Conservation (phyloP, 148 eudicot species). For the Arbutus unedo region DNA sequence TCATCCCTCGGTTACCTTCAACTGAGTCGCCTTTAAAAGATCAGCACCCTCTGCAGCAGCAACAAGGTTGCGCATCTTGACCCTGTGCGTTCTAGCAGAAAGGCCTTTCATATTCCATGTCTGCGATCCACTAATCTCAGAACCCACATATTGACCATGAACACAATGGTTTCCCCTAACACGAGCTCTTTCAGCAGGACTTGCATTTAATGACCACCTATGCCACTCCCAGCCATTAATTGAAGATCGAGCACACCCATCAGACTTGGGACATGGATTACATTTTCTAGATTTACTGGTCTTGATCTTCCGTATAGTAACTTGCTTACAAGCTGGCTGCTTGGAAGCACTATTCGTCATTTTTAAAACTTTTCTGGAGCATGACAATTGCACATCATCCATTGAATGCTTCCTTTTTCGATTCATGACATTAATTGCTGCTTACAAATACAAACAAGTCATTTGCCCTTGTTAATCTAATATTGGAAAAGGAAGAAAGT, state of each 20-base stretch:
- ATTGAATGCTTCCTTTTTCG: constrained; percentile 50
- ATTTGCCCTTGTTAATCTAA: background rate
- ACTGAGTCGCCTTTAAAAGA: constrained; percentile 84
- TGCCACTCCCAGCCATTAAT: constrained; percentile 97
- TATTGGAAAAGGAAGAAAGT: background rate
- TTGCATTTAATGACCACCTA: constrained; percentile 76
- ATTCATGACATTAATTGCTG: constrained; percentile 44
- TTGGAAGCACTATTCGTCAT: constrained; percentile 31
- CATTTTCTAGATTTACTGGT: constrained; percentile 31
- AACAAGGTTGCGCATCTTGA: constrained; percentile 84
- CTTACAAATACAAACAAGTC: constrained; percentile 12
- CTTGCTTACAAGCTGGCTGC: constrained; percentile 36
- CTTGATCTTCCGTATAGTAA: constrained; percentile 28
- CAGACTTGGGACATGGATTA: constrained; percentile 59
- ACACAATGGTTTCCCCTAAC: constrained; percentile 52
- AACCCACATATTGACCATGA: constrained; percentile 33
- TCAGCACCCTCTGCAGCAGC: constrained; percentile 99
- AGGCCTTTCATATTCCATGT: constrained; percentile 56
- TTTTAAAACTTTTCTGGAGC: constrained; percentile 40
- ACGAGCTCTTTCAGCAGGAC: constrained; percentile 76
- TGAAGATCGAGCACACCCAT: constrained; percentile 87
- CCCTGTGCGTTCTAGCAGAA: constrained; percentile 94
- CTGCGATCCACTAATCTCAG: constrained; percentile 42
- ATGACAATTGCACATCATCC: constrained; percentile 35
- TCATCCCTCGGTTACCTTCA: constrained; percentile 53